Conservation (phyloP, 83 land plant species). For the Isoetes engelmannii region DNA sequence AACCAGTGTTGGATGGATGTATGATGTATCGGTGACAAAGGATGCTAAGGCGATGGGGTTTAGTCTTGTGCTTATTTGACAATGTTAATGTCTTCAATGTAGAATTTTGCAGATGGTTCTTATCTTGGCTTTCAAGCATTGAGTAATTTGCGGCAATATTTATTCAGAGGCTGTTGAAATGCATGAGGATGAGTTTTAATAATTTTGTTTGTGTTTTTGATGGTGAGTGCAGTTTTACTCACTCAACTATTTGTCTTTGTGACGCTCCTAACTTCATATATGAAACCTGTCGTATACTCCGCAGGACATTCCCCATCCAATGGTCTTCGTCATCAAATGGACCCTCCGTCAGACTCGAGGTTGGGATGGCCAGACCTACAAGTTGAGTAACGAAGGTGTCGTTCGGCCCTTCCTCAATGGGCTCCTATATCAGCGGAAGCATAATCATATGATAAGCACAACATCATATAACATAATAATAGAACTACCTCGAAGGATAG, state of each 20-base stretch:
- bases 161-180: slow-evolving; percentile 41
- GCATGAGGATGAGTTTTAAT: slow-evolving; percentile 35
- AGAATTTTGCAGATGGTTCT: not conserved
- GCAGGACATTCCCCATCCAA: no score
- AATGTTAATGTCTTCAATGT: not conserved
- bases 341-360: no score
- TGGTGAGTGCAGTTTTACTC: slow-evolving; percentile 24
- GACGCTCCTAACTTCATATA: not conserved
- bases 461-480: no score
- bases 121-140: slow-evolving; percentile 29
- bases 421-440: no score
- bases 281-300: not conserved
- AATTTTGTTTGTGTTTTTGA: slow-evolving; percentile 27
- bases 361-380: no score
- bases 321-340: no score
- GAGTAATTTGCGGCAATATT: slow-evolving; percentile 30
- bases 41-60: slow-evolving; percentile 10
- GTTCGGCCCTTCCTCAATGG: no score
- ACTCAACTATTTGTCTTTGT: not conserved
- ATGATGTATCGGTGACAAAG: slow-evolving; percentile 36
- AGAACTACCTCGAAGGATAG: no score
- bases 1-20: slow-evolving; percentile 48
- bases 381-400: no score
- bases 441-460: no score
- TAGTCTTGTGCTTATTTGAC: not conserved